A percentile compares a stretch with the other conserved stretches of the same genome.
Evolutionary conservation across 1,284 basidiomycete genomes (phyloP).

Genomic region (Volvariella surrecta): DNA sequence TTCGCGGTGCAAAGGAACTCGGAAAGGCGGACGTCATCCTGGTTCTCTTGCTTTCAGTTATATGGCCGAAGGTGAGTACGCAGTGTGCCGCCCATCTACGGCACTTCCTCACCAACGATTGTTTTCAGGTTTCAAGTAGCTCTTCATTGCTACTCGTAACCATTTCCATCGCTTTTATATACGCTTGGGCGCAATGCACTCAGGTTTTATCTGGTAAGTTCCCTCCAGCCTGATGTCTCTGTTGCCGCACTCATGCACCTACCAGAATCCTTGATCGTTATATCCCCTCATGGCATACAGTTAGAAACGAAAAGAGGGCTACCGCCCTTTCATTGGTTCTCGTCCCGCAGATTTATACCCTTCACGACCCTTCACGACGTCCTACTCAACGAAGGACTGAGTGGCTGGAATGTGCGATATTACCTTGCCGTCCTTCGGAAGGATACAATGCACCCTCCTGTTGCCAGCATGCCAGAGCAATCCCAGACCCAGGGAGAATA

Average conservation of each 20-base stretch:
- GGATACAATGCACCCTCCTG: not conserved
- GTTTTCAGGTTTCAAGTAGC: slow-evolving; percentile 3
- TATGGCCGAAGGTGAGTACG: slow-evolving; percentile 29
- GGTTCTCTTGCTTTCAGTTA: slow-evolving; percentile 21
- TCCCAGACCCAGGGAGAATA: slow-evolving; percentile 14
- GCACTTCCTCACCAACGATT: not conserved
- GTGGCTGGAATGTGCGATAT: slow-evolving; percentile 61
- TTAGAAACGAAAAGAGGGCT: slow-evolving; percentile 59
- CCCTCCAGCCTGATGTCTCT: slow-evolving; percentile 2
- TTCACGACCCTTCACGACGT: slow-evolving; percentile 45
- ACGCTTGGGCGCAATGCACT: slow-evolving; percentile 29
- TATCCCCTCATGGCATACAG: slow-evolving; percentile 63
- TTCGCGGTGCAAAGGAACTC: slow-evolving; percentile 21
- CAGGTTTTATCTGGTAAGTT: slow-evolving; percentile 45
- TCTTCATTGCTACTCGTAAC: slow-evolving; percentile 7
- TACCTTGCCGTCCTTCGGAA: slow-evolving; percentile 45
- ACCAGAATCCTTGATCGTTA: slow-evolving; percentile 59
- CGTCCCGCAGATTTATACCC: slow-evolving; percentile 53
- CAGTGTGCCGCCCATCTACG: not conserved
- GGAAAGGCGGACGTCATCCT: slow-evolving; percentile 28
- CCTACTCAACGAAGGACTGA: slow-evolving; percentile 65
- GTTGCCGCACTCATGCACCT: slow-evolving; percentile 2
- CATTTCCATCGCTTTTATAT: slow-evolving; percentile 8
- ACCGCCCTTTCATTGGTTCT: slow-evolving; percentile 32
- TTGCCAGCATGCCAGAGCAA: slow-evolving; percentile 15